These are phyloP conservation scores for Babesia ovis DNA, from an alignment of 169 alveolate genomes.

Conservation along the genomic window DNA sequence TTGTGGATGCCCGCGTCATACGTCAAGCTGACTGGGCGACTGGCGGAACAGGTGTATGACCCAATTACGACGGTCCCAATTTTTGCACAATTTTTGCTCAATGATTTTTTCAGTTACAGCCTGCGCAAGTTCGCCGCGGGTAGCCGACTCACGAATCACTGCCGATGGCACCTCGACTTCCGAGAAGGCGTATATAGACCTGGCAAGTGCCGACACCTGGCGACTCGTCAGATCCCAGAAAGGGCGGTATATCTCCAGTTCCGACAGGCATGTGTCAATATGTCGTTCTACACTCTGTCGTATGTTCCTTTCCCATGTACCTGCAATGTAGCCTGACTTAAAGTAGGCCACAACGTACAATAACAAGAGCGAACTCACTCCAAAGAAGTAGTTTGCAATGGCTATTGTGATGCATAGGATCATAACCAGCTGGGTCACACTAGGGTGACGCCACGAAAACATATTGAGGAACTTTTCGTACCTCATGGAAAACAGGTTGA, in stretches of 20 bases:
- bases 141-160: conserved; percentile 56
- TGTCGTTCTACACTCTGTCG: conserved; percentile 34
- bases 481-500: conserved; percentile 53
- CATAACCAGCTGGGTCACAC: conserved; percentile 43
- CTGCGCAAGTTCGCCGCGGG: conserved; percentile 44
- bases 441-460: conserved; percentile 57
- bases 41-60: conserved; percentile 64
- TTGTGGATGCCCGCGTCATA: conserved; percentile 28
- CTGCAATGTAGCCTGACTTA: conserved; percentile 53
- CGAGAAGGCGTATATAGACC: conserved; percentile 45
- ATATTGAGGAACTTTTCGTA: conserved; percentile 65
- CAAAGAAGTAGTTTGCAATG: conserved; percentile 40
- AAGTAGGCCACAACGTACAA: conserved; percentile 47
- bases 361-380: conserved; percentile 27
- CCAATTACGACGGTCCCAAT: conserved; percentile 52
- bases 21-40: conserved; percentile 53
- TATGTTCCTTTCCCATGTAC: conserved; percentile 64
- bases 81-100: conserved; percentile 32
- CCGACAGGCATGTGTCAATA: conserved; percentile 29
- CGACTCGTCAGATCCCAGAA: conserved; percentile 65
- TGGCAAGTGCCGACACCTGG: conserved; percentile 31
- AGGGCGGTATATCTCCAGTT: conserved; percentile 58
- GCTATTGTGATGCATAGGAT: conserved; percentile 24
- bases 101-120: conserved; percentile 26
- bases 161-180: conserved; percentile 35